Evolutionary conservation across 2,329 filamentous ascomycete genomes (phyloP).

Genomic region (Hansfordia pulvinata): DNA sequence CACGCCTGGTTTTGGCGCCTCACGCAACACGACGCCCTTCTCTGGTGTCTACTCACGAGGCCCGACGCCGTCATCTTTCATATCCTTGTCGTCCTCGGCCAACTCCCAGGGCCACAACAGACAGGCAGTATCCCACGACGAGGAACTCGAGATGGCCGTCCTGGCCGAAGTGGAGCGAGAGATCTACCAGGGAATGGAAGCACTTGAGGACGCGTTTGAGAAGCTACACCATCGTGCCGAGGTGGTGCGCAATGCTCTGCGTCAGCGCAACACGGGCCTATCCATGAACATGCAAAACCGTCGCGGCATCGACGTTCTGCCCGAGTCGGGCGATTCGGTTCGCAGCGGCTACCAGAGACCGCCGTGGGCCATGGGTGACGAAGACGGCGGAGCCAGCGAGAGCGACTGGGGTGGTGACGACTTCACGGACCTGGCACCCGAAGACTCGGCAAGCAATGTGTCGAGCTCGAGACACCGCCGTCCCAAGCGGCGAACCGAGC

Average conservation of each 20-base stretch:
- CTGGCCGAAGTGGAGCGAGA: conserved; percentile 86
- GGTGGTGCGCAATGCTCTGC: conserved; percentile 60
- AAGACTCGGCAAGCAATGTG: conserved; percentile 73
- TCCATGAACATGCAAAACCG: conserved; percentile 48
- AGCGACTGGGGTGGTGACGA: conserved; percentile 46
- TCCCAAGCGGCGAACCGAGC: conserved; percentile 54
- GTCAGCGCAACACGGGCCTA: conserved; percentile 71
- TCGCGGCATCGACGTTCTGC: conserved; percentile 40
- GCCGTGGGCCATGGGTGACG: conserved; percentile 27
- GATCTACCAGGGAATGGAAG: conserved; percentile 90
- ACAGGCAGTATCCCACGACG: conserved; percentile 70
- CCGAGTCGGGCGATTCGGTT: conserved; percentile 32
- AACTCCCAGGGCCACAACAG: conserved; percentile 26
- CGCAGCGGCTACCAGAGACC: conserved; percentile 32
- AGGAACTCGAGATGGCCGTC: conserved; percentile 84
- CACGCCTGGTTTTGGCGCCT: conserved; percentile 24
- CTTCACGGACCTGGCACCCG: conserved; percentile 50
- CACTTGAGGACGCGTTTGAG: conserved; percentile 87
- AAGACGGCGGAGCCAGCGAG: conserved; percentile 34
- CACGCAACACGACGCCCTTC: conserved; percentile 33
- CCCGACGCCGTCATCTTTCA: conserved; percentile 37
- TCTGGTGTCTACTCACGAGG: conserved; percentile 38
- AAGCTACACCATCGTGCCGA: conserved; percentile 78
- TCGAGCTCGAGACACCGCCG: conserved; percentile 54
- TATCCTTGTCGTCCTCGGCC: conserved; percentile 23